Evolutionary conservation across 2,329 filamentous ascomycete genomes (phyloP).

Genomic region (Chaetoscypha palmicola): DNA sequence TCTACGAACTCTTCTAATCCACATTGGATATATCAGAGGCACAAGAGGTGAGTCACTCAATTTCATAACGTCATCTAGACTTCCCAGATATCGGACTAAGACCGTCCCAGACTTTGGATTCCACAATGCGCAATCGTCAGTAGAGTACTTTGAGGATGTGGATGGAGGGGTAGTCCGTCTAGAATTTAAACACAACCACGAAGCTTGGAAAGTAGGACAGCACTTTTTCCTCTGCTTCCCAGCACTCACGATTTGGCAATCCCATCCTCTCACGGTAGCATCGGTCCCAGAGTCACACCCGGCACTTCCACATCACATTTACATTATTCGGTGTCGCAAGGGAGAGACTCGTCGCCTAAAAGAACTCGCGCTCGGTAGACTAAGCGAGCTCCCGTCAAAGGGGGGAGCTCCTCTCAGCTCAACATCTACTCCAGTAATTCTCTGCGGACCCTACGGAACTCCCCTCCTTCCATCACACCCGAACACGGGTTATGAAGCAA

Average conservation of each 20-base stretch:
- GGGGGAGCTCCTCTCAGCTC: background rate
- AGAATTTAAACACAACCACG: constrained; percentile 62
- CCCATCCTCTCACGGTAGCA: constrained; percentile 70
- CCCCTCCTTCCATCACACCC: constrained; percentile 16
- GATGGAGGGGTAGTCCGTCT: constrained; percentile 59
- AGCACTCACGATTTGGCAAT: constrained; percentile 63
- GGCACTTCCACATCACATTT: constrained; percentile 43
- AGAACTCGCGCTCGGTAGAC: constrained; percentile 28
- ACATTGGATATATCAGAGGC: constrained; percentile 45
- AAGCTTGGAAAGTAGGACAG: constrained; percentile 59
- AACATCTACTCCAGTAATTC: constrained; percentile 46
- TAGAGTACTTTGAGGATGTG: constrained; percentile 47
- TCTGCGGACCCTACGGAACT: constrained; percentile 58
- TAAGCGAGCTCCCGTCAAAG: background rate
- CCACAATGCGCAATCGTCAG: constrained; percentile 42
- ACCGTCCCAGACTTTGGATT: constrained; percentile 44
- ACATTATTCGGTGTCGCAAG: constrained; percentile 49
- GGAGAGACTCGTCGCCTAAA: constrained; percentile 44
- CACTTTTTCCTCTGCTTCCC: constrained; percentile 75
- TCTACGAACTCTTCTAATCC: constrained; percentile 51
- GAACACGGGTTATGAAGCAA: constrained; percentile 29
- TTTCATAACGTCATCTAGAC: too few species aligned
- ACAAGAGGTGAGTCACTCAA: constrained; percentile 28
- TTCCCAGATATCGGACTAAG: too few species aligned
- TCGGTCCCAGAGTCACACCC: constrained; percentile 54